A percentile compares a stretch with the other conserved stretches of the same genome.
Conservation (phyloP, 2,329 filamentous ascomycete species). For the Aspergillus alliaceus region DNA sequence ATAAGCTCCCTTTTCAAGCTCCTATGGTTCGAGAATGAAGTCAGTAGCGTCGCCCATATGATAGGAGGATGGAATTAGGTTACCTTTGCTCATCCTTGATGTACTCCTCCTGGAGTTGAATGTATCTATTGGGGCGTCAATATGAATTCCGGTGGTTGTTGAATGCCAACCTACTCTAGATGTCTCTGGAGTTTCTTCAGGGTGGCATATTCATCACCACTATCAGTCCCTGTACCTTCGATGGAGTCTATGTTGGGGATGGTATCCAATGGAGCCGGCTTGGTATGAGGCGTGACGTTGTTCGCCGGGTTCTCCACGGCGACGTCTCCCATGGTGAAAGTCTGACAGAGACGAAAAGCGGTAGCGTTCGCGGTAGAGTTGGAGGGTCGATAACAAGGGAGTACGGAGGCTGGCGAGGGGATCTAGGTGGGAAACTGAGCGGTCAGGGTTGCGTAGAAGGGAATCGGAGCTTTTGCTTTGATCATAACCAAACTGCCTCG, state of each 20-base stretch:
- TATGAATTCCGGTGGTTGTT: conserved; percentile 3
- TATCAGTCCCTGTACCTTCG: conserved; percentile 77
- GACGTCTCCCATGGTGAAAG: conserved; percentile 74
- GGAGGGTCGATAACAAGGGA: background rate
- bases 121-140: conserved; percentile 61
- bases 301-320: conserved; percentile 78
- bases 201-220: conserved; percentile 88
- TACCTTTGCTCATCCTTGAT: conserved; percentile 99
- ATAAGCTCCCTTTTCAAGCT: conserved; percentile 97
- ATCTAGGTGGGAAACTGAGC: background rate
- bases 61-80: conserved; percentile 6
- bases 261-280: conserved; percentile 69
- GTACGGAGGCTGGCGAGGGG: background rate
- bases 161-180: conserved; percentile 67
- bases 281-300: conserved; percentile 75
- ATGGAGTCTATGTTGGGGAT: conserved; percentile 90
- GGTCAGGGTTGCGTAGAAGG: background rate
- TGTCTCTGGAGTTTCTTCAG: conserved; percentile 96
- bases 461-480: conserved; percentile 9
- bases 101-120: conserved; percentile 98
- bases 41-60: conserved; percentile 6
- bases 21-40: conserved; percentile 46
- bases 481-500: conserved; percentile 4
- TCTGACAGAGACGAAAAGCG: background rate
- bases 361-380: background rate